Evolutionary conservation across 495 filamentous ascomycete species (phyloP), one percentile per base, ranked within the genome.

Genomic region (Trichocladium antarcticum): DNA sequence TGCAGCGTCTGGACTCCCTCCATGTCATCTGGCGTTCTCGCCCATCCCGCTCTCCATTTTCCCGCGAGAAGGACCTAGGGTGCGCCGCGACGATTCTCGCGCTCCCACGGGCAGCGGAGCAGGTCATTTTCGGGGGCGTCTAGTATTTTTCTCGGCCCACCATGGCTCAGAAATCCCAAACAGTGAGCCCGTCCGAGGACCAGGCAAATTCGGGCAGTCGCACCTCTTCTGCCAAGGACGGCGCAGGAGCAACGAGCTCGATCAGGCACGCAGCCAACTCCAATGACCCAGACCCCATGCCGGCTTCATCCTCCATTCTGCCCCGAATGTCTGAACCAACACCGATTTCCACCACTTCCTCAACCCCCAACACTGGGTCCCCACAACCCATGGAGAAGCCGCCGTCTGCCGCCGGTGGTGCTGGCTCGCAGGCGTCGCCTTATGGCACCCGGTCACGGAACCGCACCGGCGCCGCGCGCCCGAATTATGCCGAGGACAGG

Each of bases 381-480:
- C 55, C 61, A 12, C 57, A 58, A 28, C 60, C 60, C 51, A 61
- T 59, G 73, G 70, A 67, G 34, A 74, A 70, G 54, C 66, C 69
- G 21, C 58, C 62, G 24, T 27, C 24, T 27, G 24, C 24, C 24
- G 4, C 24, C 24, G 24, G 31, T 32, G 31, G 66, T 19, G 61
- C 70, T 41, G 61, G 59, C 47, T 50, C 57, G 16, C 57, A 64
- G 40, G 53, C 81, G 7, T 82, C 84, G 40, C 85, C 87, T 17
- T 97, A 99, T 65, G 92, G 92, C 51, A 99, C 93, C 54, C 85
- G 92, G 55, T 98, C 92, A 49, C 82, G 92, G 63, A 94, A 93
- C 61, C 81, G 89, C 51, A 84, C 82, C 35, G 87, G 84, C 51
- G 74, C 72, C 47, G 74, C 85, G 54, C 84, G 92, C 53, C 80